These are phyloP conservation scores for Fusarium denticulatum DNA, from an alignment of 2,329 filamentous ascomycete genomes.

Conservation along the genomic window DNA sequence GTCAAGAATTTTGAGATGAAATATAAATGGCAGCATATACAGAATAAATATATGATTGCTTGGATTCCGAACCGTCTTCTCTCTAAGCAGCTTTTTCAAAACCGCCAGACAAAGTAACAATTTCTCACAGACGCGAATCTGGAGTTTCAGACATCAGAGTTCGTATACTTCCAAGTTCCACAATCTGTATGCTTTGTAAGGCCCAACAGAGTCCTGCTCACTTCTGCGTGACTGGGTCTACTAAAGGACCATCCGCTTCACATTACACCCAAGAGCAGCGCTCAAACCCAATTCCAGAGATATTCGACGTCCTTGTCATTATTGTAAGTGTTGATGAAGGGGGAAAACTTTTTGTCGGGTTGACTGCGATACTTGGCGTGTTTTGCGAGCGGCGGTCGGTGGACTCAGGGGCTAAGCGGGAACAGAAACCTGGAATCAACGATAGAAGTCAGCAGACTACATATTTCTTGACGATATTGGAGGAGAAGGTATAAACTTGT, in stretches of 20 bases:
- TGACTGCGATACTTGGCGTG: not conserved
- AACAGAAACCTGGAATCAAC: not conserved
- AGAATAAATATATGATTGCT: not conserved
- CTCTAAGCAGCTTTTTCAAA: not conserved
- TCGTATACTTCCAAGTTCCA: fast-evolving
- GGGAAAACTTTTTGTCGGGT: not conserved
- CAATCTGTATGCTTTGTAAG: too few species aligned
- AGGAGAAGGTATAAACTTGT: fast-evolving
- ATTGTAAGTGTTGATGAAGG: fast-evolving
- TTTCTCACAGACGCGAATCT: fast-evolving
- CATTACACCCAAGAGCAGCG: not conserved
- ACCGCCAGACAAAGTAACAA: not conserved
- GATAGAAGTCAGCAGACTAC: not conserved
- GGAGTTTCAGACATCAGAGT: not conserved
- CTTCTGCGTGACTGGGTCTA: not conserved
- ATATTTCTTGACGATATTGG: fast-evolving
- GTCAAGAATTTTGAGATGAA: not conserved
- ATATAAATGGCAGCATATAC: too few species aligned
- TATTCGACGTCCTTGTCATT: too few species aligned
- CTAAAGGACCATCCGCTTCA: not conserved
- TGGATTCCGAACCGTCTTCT: not conserved
- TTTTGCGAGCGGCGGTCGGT: not conserved
- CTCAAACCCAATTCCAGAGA: not conserved
- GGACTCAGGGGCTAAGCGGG: not conserved
- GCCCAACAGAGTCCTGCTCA: not conserved